Base-by-base conservation (phyloP, 2,329 filamentous ascomycete species). In the Leptographium lundbergii region DNA sequence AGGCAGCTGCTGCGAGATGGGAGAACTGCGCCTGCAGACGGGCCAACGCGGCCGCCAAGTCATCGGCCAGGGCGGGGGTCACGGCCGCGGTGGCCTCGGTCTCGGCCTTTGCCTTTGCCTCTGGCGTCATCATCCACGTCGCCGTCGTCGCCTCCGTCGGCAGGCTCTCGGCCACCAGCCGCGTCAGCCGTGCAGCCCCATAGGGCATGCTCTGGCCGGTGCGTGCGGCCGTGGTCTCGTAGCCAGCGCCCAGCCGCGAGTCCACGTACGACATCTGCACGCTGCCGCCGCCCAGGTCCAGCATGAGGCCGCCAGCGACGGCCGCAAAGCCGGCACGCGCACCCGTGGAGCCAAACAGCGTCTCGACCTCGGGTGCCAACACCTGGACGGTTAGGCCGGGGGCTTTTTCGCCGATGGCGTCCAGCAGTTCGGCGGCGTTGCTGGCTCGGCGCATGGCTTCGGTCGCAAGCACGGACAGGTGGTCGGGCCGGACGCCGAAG, bases 401-500 rank as follows among this genome's bases (percentile, higher is more conserved):
- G 0, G 85, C 86, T 2, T 75, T 74, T 3, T 75, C 69, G 51
- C 78, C 75, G 63, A 96, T 91, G 36, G 79, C 77, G 0, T 73
- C 69, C 1, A 88, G 76, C 72, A 94, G 89, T 1, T 82, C 79
- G 24, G 75, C 75, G 0, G 85, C 84, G 67, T 96, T 96, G 60
- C 80, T 71, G 6, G 91, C 89, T 27, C 84, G 88, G 52, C 91
- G 84, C 69, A 91, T 94, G 4, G 91, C 91, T 71, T 96, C 91
- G 0, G 91, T 96, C 24, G 91, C 91, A 50, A 96, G 81, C 11
- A 96, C 81, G 24, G 81, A 80, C 61, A 92, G 81, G 63, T 91
- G 84, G 39, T 71, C 65, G 0, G 76, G 68, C 0, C 82, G 82
- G 0, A 96, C 89, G 22, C 77, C 76, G 67, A 89, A 89, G 60